These are phyloP conservation scores for Lasiosphaeria ovina DNA, from an alignment of 495 filamentous ascomycete species.

Conservation along the genomic window DNA sequence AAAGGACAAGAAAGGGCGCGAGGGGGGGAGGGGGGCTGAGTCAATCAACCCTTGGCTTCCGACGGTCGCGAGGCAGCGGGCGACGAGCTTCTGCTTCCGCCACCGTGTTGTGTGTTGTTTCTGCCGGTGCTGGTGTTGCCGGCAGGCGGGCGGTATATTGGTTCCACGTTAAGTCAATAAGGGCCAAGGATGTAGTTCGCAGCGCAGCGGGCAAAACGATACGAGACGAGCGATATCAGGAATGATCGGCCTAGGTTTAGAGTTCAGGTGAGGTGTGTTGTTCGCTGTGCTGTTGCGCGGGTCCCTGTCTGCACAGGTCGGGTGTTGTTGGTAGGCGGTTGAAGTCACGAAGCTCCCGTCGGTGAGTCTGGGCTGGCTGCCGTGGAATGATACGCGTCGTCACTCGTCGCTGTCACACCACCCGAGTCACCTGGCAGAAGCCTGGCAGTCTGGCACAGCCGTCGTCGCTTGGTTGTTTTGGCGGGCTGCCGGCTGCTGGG, in stretches of 20 bases:
- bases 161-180: conserved; percentile 10
- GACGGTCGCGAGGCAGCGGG: no score
- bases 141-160: conserved; percentile 2
- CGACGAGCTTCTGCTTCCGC: not conserved
- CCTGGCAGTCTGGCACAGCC: no score
- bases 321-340: not conserved
- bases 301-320: conserved; percentile 7
- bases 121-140: no score
- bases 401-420: not conserved
- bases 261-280: not conserved
- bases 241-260: not conserved
- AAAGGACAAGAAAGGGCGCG: not conserved
- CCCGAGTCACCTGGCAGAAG: not conserved
- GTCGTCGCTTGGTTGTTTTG: no score
- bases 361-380: not conserved
- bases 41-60: not conserved
- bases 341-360: not conserved
- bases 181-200: conserved; percentile 7
- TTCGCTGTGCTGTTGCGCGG: not conserved
- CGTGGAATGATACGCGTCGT: not conserved
- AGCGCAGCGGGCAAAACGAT: not conserved
- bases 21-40: not conserved
- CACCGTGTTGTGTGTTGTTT: not conserved
- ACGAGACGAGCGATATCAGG: conserved; percentile 5
- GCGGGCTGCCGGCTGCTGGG: no score